Evolutionary conservation across 176 grass and related monocot genomes (phyloP).

Genomic region (Elymus sibiricus): DNA sequence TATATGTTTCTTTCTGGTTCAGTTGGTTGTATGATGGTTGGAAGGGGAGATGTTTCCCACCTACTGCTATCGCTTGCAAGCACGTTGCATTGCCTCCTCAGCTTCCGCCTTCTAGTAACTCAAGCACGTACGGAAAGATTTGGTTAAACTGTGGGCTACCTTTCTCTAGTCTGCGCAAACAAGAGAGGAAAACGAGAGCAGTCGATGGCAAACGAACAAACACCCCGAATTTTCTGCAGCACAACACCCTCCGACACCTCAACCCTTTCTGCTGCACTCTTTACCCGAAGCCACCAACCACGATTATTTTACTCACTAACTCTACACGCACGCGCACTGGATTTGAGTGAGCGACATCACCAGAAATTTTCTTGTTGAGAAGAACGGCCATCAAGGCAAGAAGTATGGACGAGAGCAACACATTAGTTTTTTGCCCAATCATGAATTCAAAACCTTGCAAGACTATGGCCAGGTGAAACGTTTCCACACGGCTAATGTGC

Average conservation of each 20-base stretch:
- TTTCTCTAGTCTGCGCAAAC: constrained; percentile 18
- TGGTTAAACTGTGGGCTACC: constrained; percentile 34
- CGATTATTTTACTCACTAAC: constrained; percentile 13
- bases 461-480: constrained; percentile 24
- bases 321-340: background rate
- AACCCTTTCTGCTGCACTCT: constrained; percentile 19
- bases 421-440: constrained; percentile 5
- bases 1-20: constrained; percentile 4
- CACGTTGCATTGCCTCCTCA: background rate
- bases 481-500: constrained; percentile 42
- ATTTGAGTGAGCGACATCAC: constrained; percentile 22
- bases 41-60: constrained; percentile 33
- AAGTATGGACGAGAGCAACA: constrained; percentile 52
- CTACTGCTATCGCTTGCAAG: constrained; percentile 4
- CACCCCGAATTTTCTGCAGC: background rate
- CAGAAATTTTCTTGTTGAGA: constrained; percentile 42
- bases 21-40: constrained; percentile 20
- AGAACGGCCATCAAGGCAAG: constrained; percentile 48
- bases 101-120: constrained; percentile 13
- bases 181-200: constrained; percentile 15
- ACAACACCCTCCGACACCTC: constrained; percentile 12
- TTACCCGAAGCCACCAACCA: constrained; percentile 16
- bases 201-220: background rate
- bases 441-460: constrained; percentile 40
- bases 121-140: background rate